These are phyloP conservation scores for Erythrophleum ivorense DNA, from an alignment of 331 rosid species.

Conservation along the genomic window DNA sequence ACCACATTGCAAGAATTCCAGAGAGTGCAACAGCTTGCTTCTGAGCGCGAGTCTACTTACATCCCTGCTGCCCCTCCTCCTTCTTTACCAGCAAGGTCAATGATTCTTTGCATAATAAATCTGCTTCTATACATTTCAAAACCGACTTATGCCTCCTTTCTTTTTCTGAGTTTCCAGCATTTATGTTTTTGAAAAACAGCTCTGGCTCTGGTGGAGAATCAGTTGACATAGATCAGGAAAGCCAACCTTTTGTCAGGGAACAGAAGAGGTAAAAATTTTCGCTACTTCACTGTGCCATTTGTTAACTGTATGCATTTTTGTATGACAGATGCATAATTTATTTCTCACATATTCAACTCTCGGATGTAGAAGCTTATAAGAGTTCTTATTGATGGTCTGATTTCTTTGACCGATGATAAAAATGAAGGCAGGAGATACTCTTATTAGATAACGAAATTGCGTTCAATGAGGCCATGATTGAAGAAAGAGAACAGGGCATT, in stretches of 20 bases:
- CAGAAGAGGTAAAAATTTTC: slow-evolving; percentile 55
- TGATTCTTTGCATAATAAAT: slow-evolving; percentile 13
- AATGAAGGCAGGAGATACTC: slow-evolving; percentile 69
- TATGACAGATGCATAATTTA: not conserved
- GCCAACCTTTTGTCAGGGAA: slow-evolving; percentile 61
- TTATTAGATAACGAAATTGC: slow-evolving; percentile 68
- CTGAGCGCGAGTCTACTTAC: slow-evolving; percentile 73
- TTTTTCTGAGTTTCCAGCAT: slow-evolving; percentile 4
- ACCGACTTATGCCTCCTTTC: not conserved
- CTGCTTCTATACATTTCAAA: not conserved
- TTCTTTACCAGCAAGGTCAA: slow-evolving; percentile 45
- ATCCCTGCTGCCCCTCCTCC: slow-evolving; percentile 53
- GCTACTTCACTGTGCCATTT: slow-evolving; percentile 8
- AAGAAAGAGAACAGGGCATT: slow-evolving; percentile 87
- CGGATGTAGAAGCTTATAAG: slow-evolving; percentile 6
- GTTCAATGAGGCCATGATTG: slow-evolving; percentile 86
- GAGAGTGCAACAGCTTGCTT: slow-evolving; percentile 77
- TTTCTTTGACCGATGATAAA: slow-evolving; percentile 39
- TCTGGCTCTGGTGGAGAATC: slow-evolving; percentile 54
- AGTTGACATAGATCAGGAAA: slow-evolving; percentile 53
- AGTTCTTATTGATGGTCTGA: slow-evolving; percentile 25
- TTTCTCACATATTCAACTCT: slow-evolving; percentile 20
- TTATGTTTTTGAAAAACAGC: slow-evolving; percentile 41
- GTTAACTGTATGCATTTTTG: slow-evolving; percentile 1
- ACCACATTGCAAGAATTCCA: slow-evolving; percentile 75